These are phyloP conservation scores for Pezicula neosporulosa DNA, from an alignment of 2,329 filamentous ascomycete genomes.

Conservation along the genomic window DNA sequence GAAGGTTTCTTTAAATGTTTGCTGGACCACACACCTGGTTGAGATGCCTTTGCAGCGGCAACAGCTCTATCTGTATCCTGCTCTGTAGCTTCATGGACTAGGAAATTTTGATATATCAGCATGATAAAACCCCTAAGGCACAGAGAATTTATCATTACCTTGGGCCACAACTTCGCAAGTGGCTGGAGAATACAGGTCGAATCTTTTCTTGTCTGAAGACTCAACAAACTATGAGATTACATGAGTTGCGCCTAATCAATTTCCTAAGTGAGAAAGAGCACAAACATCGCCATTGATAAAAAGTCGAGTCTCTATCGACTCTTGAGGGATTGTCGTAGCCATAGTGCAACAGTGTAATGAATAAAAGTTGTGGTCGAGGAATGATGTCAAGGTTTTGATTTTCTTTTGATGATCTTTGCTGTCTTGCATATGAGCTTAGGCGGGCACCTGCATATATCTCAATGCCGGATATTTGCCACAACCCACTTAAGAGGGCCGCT, in stretches of 20 bases:
- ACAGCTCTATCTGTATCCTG: slow-evolving; percentile 41
- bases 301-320: slow-evolving; percentile 30
- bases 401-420: too few species aligned
- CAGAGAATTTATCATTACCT: slow-evolving; percentile 11
- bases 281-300: slow-evolving; percentile 48
- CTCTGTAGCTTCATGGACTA: slow-evolving; percentile 41
- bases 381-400: too few species aligned
- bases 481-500: too few species aligned
- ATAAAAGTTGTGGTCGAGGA: too few species aligned
- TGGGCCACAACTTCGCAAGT: slow-evolving; percentile 34
- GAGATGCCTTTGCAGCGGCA: slow-evolving; percentile 38
- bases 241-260: too few species aligned
- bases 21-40: slow-evolving; percentile 16
- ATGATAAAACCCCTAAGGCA: neutral
- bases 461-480: too few species aligned
- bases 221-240: slow-evolving; percentile 32
- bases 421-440: too few species aligned
- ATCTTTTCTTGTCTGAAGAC: slow-evolving; percentile 41
- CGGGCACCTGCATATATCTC: too few species aligned
- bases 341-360: too few species aligned
- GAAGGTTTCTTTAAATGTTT: too few species aligned
- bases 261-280: neutral
- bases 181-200: slow-evolving; percentile 40
- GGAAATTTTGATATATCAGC: neutral
- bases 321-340: too few species aligned